These are phyloP conservation scores for Solanum etuberosum DNA, from an alignment of 257 asterid species.

Conservation along the genomic window DNA sequence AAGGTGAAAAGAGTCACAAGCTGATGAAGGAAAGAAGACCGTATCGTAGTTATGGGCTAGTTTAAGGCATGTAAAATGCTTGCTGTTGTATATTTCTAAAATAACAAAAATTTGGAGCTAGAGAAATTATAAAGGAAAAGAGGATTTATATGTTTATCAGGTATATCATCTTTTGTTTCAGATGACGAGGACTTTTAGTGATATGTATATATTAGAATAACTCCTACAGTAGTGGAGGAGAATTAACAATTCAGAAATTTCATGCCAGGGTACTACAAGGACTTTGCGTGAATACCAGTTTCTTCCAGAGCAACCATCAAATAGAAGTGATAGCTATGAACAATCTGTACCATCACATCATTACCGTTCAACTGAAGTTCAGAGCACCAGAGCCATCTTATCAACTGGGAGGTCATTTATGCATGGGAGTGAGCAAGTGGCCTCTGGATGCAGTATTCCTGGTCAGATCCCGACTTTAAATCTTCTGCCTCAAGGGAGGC, in stretches of 20 bases:
- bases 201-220: neutral
- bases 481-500: slow-evolving; percentile 48
- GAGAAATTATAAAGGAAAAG: neutral
- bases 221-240: neutral
- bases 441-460: slow-evolving; percentile 37
- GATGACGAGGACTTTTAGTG: neutral
- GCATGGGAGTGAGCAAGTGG: slow-evolving; percentile 38
- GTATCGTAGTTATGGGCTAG: neutral
- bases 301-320: slow-evolving; percentile 75
- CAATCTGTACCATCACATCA: slow-evolving; percentile 28
- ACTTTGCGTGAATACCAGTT: slow-evolving; percentile 66
- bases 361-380: slow-evolving; percentile 46
- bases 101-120: neutral
- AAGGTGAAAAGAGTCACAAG: neutral
- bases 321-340: slow-evolving; percentile 43
- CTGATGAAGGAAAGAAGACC: neutral
- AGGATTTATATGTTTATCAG: neutral
- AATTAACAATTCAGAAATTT: neutral
- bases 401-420: slow-evolving; percentile 30
- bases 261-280: slow-evolving; percentile 58
- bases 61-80: neutral
- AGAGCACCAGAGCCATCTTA: slow-evolving; percentile 36
- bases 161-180: neutral
- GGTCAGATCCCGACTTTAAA: slow-evolving; percentile 42
- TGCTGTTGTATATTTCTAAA: neutral